Evolutionary conservation across 345 rosid species (phyloP).

Genomic region (Rubroshorea leprosula): DNA sequence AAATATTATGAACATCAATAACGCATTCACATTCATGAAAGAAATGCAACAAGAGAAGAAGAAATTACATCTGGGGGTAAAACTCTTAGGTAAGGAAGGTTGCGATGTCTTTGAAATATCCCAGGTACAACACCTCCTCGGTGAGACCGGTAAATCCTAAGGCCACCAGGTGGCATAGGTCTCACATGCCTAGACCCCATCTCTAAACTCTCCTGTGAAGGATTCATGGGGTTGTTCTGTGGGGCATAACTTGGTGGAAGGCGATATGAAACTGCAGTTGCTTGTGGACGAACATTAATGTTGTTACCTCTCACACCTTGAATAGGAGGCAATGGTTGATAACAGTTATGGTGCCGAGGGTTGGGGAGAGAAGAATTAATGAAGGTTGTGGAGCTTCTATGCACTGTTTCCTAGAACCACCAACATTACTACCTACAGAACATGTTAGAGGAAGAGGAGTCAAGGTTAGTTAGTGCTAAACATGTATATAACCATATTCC

Average conservation of each 20-base stretch:
- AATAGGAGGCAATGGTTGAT: slow-evolving; percentile 38
- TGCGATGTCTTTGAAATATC: slow-evolving; percentile 39
- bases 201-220: slow-evolving; percentile 44
- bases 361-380: slow-evolving; percentile 34
- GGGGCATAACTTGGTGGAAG: slow-evolving; percentile 36
- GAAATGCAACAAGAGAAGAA: slow-evolving; percentile 10
- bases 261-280: slow-evolving; percentile 35
- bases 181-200: slow-evolving; percentile 44
- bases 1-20: no score
- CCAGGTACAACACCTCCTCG: slow-evolving; percentile 29
- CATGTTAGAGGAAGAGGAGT: background rate
- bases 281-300: slow-evolving; percentile 44
- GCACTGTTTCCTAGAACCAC: slow-evolving; percentile 41
- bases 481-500: background rate
- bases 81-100: slow-evolving; percentile 50
- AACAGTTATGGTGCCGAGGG: slow-evolving; percentile 32
- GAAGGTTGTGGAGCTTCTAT: slow-evolving; percentile 40
- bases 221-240: slow-evolving; percentile 24
- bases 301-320: slow-evolving; percentile 60
- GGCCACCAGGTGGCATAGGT: slow-evolving; percentile 40
- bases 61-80: slow-evolving; percentile 49
- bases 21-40: background rate
- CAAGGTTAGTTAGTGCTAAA: no score
- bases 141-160: slow-evolving; percentile 47
- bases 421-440: slow-evolving; percentile 33